phyloP scores from a whole-genome alignment of 257 asterid species.

The Penstemon eatonii region DNA sequence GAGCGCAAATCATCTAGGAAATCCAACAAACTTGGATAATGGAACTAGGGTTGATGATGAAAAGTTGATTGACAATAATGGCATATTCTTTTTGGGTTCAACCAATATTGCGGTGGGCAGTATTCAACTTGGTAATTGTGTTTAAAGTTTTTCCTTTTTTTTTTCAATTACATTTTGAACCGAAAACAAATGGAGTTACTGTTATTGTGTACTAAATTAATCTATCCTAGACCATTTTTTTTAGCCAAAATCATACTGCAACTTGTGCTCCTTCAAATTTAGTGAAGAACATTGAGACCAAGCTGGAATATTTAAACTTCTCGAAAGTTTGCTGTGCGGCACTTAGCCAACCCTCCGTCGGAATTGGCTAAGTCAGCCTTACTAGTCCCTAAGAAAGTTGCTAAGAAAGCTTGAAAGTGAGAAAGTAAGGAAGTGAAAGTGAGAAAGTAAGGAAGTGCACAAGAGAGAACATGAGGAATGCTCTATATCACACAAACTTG shows the following conservation, averaged over 20 bases:
- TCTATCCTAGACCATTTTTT: background rate
- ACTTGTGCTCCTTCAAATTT: background rate
- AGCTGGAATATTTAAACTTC: background rate
- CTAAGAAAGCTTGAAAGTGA: too few species aligned
- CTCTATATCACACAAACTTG: too few species aligned
- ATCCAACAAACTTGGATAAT: conserved; percentile 28
- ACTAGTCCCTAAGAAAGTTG: too few species aligned
- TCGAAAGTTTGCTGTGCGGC: too few species aligned
- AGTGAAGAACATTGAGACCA: conserved; percentile 1
- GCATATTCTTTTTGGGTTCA: conserved; percentile 61
- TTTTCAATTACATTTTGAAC: conserved; percentile 13
- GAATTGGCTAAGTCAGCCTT: too few species aligned
- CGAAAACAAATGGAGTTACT: background rate
- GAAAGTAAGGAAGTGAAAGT: too few species aligned
- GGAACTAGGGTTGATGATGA: conserved; percentile 28
- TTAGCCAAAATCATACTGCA: background rate
- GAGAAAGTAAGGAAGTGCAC: too few species aligned
- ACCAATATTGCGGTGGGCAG: conserved; percentile 73
- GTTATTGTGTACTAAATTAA: conserved; percentile 8
- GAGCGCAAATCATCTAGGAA: conserved; percentile 31
- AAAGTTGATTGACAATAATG: conserved; percentile 26
- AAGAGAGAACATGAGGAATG: too few species aligned
- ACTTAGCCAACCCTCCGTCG: too few species aligned
- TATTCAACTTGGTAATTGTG: conserved; percentile 51
- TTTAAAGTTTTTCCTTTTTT: background rate